A percentile compares a stretch with the other conserved stretches of the same genome.
phyloP scores from a whole-genome alignment of 768 basidiomycete species.

The Suillus placidus region DNA sequence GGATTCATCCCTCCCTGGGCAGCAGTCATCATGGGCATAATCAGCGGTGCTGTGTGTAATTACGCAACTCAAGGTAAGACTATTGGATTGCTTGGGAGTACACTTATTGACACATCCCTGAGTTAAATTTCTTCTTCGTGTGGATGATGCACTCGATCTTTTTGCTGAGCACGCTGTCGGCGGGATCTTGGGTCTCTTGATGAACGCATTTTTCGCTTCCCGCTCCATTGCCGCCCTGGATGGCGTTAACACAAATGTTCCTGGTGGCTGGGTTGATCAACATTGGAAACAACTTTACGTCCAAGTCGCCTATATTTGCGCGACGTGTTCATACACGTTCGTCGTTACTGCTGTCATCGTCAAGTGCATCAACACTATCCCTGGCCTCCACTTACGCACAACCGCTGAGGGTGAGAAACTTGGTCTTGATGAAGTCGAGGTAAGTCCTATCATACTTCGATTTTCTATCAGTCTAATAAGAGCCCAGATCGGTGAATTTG shows the following conservation, averaged over 20 bases:
- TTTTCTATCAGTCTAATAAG: neutral
- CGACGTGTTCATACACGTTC: slow-evolving; percentile 60
- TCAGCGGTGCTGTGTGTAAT: slow-evolving; percentile 76
- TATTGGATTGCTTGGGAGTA: neutral
- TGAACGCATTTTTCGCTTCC: slow-evolving; percentile 78
- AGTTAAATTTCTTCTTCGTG: slow-evolving; percentile 70
- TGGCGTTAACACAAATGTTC: slow-evolving; percentile 54
- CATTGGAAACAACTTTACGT: slow-evolving; percentile 82
- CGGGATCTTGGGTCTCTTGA: slow-evolving; percentile 72
- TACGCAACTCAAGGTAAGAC: slow-evolving; percentile 78
- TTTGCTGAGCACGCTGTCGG: slow-evolving; percentile 92
- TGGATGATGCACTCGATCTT: slow-evolving; percentile 91
- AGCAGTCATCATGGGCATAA: slow-evolving; percentile 71
- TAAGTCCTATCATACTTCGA: slow-evolving; percentile 30
- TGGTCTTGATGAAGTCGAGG: slow-evolving; percentile 76
- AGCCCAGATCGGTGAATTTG: slow-evolving; percentile 66
- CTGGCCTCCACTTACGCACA: slow-evolving; percentile 57
- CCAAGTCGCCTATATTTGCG: slow-evolving; percentile 67
- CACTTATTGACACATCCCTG: slow-evolving; percentile 16
- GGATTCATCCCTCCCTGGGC: slow-evolving; percentile 82
- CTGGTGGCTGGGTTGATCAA: slow-evolving; percentile 74
- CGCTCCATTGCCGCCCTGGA: slow-evolving; percentile 65
- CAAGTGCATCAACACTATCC: slow-evolving; percentile 56
- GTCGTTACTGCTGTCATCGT: slow-evolving; percentile 63
- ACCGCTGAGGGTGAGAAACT: slow-evolving; percentile 58